These are phyloP conservation scores for Massarina eburnea DNA, from an alignment of 2,329 filamentous ascomycete species.

Conservation along the genomic window DNA sequence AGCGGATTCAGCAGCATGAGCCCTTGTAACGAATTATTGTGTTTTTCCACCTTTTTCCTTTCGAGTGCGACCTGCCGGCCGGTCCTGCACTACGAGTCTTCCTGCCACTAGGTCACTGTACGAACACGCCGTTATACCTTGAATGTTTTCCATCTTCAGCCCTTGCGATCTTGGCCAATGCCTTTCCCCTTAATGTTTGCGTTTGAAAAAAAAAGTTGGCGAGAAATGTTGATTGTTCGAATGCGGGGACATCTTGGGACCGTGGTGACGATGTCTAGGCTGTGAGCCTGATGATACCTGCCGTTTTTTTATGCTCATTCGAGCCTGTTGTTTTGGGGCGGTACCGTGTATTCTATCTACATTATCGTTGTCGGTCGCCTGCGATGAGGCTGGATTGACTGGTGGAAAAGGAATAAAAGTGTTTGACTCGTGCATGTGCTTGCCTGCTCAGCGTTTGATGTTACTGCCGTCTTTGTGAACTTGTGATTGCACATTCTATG, in stretches of 20 bases:
- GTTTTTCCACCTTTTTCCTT: slow-evolving; percentile 2
- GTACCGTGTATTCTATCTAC: slow-evolving; percentile 5
- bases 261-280: too few species aligned
- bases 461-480: neutral
- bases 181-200: neutral
- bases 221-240: too few species aligned
- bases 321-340: neutral
- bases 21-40: slow-evolving; percentile 19
- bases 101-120: neutral
- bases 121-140: neutral
- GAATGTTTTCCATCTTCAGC: neutral
- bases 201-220: too few species aligned
- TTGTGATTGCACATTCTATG: neutral
- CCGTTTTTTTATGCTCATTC: too few species aligned
- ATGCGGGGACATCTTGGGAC: too few species aligned
- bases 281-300: too few species aligned
- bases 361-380: neutral
- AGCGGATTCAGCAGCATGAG: slow-evolving; percentile 37
- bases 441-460: neutral
- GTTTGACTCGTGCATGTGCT: neutral
- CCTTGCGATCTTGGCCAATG: neutral
- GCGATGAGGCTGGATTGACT: neutral
- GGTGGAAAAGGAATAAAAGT: slow-evolving; percentile 4
- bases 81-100: slow-evolving; percentile 6
- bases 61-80: slow-evolving; percentile 7